Percentiles rank a stretch among this genome's conserved stretches.
phyloP scores from a whole-genome alignment of 1,284 basidiomycete species.

The Grifola frondosa region DNA sequence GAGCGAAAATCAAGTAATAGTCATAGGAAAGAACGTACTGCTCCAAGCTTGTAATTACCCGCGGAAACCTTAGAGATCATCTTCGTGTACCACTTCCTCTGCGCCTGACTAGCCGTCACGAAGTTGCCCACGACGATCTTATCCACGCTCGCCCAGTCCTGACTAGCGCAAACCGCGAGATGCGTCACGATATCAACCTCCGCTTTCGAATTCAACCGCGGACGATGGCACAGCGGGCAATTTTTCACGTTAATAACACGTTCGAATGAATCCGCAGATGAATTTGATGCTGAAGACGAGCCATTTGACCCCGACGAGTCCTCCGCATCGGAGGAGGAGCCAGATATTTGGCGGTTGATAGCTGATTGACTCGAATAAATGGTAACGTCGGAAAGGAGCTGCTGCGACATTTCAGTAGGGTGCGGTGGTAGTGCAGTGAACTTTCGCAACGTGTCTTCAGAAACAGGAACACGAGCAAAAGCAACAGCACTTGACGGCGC shows the following conservation, averaged over 20 bases:
- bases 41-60: slow-evolving; percentile 88
- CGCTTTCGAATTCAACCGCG: slow-evolving; percentile 79
- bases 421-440: slow-evolving; percentile 26
- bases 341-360: slow-evolving; percentile 31
- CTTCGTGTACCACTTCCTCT: slow-evolving; percentile 95
- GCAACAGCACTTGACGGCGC: slow-evolving; percentile 36
- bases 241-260: slow-evolving; percentile 93
- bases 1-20: slow-evolving; percentile 1
- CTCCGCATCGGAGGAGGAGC: slow-evolving; percentile 46
- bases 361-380: slow-evolving; percentile 7
- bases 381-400: slow-evolving; percentile 36
- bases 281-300: slow-evolving; percentile 19
- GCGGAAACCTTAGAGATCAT: slow-evolving; percentile 81
- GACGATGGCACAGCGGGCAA: slow-evolving; percentile 92
- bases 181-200: slow-evolving; percentile 95
- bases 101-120: slow-evolving; percentile 93
- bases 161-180: slow-evolving; percentile 89
- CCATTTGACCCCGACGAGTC: slow-evolving; percentile 36
- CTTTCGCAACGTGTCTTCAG: slow-evolving; percentile 19
- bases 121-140: slow-evolving; percentile 92
- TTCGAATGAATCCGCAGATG: slow-evolving; percentile 57
- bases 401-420: slow-evolving; percentile 46
- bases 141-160: slow-evolving; percentile 90
- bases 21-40: slow-evolving; percentile 53
- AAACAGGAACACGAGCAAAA: slow-evolving; percentile 4